Evolutionary conservation across 768 basidiomycete species (phyloP).

Genomic region (Serendipita sp.): DNA sequence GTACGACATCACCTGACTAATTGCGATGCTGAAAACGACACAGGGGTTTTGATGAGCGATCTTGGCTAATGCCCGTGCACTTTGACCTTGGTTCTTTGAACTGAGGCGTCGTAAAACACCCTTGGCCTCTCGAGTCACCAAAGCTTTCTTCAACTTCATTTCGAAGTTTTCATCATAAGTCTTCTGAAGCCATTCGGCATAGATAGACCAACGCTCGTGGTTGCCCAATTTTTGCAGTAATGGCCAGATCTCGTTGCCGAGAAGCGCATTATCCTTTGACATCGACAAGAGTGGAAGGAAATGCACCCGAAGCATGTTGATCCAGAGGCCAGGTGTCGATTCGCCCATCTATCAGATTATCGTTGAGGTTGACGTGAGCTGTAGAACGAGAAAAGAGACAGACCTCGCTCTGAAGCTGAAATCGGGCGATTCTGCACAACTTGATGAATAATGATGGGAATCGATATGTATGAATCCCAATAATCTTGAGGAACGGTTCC

Average conservation of each 20-base stretch:
- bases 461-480: slow-evolving; percentile 67
- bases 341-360: not conserved
- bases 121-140: slow-evolving; percentile 79
- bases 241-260: slow-evolving; percentile 85
- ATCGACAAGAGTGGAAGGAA: slow-evolving; percentile 78
- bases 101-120: slow-evolving; percentile 77
- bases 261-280: slow-evolving; percentile 71
- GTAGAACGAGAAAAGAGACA: not conserved
- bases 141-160: slow-evolving; percentile 59
- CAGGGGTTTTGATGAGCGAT: slow-evolving; percentile 88
- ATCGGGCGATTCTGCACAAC: slow-evolving; percentile 60
- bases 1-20: slow-evolving; percentile 91
- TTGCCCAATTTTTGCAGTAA: slow-evolving; percentile 68
- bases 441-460: slow-evolving; percentile 65
- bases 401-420: slow-evolving; percentile 27
- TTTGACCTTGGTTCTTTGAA: slow-evolving; percentile 62
- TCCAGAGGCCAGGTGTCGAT: slow-evolving; percentile 47
- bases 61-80: slow-evolving; percentile 82
- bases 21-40: slow-evolving; percentile 74
- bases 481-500: slow-evolving; percentile 62
- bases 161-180: slow-evolving; percentile 63
- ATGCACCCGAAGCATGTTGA: slow-evolving; percentile 57
- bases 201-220: slow-evolving; percentile 71
- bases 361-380: not conserved
- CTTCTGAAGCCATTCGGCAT: slow-evolving; percentile 83